These are phyloP conservation scores for Thermothelomyces thermophilus DNA, from an alignment of 2,329 filamentous ascomycete species.

Conservation along the genomic window DNA sequence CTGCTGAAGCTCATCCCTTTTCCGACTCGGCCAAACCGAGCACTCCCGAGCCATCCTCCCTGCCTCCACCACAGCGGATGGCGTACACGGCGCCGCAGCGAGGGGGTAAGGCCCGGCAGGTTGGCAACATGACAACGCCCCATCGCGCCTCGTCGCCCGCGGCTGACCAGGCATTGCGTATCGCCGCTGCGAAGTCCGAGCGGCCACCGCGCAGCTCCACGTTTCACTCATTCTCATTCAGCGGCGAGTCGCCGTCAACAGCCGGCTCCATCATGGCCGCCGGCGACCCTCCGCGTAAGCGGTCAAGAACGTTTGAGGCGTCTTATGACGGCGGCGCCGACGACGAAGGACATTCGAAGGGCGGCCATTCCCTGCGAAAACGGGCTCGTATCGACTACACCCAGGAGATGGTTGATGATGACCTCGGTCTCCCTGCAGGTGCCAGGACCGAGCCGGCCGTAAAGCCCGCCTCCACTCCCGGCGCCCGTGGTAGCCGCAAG, in stretches of 20 bases:
- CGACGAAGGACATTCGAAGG: constrained; percentile 47
- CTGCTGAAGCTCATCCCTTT: constrained; percentile 4
- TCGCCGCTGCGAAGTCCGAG: constrained; percentile 13
- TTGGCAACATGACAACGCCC: constrained; percentile 1
- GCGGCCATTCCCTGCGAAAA: constrained; percentile 52
- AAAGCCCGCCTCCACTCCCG: background rate
- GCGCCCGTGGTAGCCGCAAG: constrained; percentile 32
- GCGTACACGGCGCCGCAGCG: constrained; percentile 15
- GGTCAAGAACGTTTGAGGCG: constrained; percentile 39
- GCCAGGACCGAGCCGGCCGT: background rate
- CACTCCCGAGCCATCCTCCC: constrained; percentile 10
- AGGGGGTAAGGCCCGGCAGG: constrained; percentile 16
- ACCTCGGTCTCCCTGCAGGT: constrained; percentile 19
- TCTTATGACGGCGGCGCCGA: constrained; percentile 33
- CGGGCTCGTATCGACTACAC: constrained; percentile 53
- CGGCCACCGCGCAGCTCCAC: constrained; percentile 18
- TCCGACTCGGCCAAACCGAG: constrained; percentile 8
- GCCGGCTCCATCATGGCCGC: constrained; percentile 22
- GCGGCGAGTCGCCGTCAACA: constrained; percentile 16
- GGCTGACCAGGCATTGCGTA: constrained; percentile 14
- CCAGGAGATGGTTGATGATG: constrained; percentile 45
- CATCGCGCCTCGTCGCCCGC: constrained; percentile 21
- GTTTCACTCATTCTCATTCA: constrained; percentile 16
- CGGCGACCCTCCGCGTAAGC: constrained; percentile 32
- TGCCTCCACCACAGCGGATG: constrained; percentile 1